Evolutionary conservation across 1,284 basidiomycete genomes (phyloP).

Genomic region (Boletus mariae): DNA sequence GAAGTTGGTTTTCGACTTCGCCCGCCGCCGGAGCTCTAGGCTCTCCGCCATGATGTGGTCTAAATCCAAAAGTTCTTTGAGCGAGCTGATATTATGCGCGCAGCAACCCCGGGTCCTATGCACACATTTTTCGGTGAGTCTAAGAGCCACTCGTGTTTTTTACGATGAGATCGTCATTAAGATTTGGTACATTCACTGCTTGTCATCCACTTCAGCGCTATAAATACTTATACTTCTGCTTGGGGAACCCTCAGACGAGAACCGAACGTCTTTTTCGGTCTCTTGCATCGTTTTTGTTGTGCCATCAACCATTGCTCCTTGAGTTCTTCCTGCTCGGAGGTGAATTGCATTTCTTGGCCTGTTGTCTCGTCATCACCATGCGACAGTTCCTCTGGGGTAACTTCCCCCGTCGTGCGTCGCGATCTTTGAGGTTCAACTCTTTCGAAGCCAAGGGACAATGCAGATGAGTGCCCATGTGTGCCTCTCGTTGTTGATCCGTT

Average conservation of each 20-base stretch:
- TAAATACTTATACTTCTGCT: background rate
- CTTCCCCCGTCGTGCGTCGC: background rate
- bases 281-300: slow-evolving; percentile 1
- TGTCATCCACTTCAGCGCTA: background rate
- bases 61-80: background rate
- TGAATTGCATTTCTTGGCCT: background rate
- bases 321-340: slow-evolving; percentile 10
- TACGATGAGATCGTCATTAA: background rate
- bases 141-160: background rate
- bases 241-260: background rate
- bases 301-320: slow-evolving; percentile 8
- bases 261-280: background rate
- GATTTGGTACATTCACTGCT: background rate
- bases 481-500: background rate
- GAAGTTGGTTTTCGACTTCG: too few species aligned
- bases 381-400: background rate
- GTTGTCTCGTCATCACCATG: background rate
- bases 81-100: background rate
- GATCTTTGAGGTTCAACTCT: background rate
- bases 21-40: too few species aligned
- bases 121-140: background rate
- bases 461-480: background rate
- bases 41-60: background rate
- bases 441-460: background rate
- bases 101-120: background rate